phyloP scores from a whole-genome alignment of 23 red algal species.

The Pyropia yezoensis region DNA sequence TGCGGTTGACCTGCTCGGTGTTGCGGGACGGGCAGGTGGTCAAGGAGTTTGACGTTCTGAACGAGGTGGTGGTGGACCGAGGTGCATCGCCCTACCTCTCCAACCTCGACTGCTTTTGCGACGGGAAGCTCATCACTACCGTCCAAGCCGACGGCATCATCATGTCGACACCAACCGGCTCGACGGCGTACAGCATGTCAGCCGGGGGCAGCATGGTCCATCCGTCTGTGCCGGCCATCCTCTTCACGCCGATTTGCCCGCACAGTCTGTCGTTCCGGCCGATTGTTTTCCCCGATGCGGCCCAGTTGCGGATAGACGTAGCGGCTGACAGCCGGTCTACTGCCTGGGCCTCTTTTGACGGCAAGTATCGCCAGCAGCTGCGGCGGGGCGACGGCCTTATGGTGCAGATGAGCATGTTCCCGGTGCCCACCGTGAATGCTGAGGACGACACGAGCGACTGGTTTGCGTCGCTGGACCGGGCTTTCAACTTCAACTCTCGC shows the following conservation, averaged over 20 bases:
- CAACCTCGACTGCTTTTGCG: constrained; percentile 97
- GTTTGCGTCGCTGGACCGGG: constrained; percentile 80
- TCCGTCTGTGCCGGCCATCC: constrained; percentile 97
- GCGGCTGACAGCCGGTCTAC: constrained; percentile 59
- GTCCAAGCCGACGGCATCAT: constrained; percentile 99
- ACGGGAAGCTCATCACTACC: constrained; percentile 89
- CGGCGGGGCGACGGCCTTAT: constrained; percentile 76
- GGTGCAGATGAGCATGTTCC: constrained; percentile 83
- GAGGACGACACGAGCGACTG: constrained; percentile 96
- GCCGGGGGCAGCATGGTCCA: constrained; percentile 98
- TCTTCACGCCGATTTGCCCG: constrained; percentile 89
- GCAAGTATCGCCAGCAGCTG: constrained; percentile 81
- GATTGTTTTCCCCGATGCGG: constrained; percentile 95
- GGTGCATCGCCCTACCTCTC: constrained; percentile 90
- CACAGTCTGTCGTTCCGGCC: constrained; percentile 89
- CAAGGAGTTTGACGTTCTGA: constrained; percentile 80
- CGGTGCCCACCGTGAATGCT: constrained; percentile 85
- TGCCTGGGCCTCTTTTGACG: constrained; percentile 98
- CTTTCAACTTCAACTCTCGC: constrained; percentile 90
- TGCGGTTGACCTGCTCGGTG: constrained; percentile 77
- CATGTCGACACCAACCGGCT: constrained; percentile 98
- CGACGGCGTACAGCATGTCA: constrained; percentile 77
- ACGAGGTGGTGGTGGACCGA: constrained; percentile 95
- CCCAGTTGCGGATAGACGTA: constrained; percentile 72
- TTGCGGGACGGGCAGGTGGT: constrained; percentile 23